Percentiles rank a stretch among this genome's conserved stretches.
Conservation (phyloP, 2,329 filamentous ascomycete genomes). For the Claviceps spartinae region DNA sequence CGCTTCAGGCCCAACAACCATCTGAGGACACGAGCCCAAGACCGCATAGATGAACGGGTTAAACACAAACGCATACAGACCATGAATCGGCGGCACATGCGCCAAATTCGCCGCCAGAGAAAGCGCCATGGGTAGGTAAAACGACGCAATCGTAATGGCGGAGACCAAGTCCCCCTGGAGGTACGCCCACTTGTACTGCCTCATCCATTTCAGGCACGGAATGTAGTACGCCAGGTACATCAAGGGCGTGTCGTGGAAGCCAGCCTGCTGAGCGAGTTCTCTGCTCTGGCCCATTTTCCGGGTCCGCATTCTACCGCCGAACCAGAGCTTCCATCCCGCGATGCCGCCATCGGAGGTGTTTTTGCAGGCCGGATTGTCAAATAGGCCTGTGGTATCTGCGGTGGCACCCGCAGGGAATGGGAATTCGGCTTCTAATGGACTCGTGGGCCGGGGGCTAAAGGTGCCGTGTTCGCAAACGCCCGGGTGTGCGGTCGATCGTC, state of each 20-base stretch:
- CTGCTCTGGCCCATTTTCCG: constrained; percentile 62
- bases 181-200: constrained; percentile 71
- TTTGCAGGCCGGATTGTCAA: constrained; percentile 26
- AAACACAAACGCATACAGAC: constrained; percentile 87
- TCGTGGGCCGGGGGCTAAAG: constrained; percentile 54
- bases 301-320: constrained; percentile 38
- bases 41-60: constrained; percentile 84
- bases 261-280: constrained; percentile 57
- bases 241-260: constrained; percentile 55
- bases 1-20: constrained; percentile 91
- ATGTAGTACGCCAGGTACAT: constrained; percentile 95
- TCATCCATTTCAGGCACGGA: constrained; percentile 80
- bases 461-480: constrained; percentile 58
- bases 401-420: constrained; percentile 17
- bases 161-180: constrained; percentile 77
- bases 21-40: constrained; percentile 79
- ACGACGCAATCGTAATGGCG: constrained; percentile 90
- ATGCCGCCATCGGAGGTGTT: constrained; percentile 21
- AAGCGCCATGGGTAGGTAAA: constrained; percentile 94
- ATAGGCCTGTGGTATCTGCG: constrained; percentile 17
- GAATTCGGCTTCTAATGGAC: constrained; percentile 22
- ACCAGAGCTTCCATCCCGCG: constrained; percentile 33
- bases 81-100: constrained; percentile 85
- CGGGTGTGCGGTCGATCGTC: constrained; percentile 16
- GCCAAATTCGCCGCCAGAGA: constrained; percentile 86